Conservation (phyloP, 176 grass and related monocot species). For the Calamus simplicifolius region DNA sequence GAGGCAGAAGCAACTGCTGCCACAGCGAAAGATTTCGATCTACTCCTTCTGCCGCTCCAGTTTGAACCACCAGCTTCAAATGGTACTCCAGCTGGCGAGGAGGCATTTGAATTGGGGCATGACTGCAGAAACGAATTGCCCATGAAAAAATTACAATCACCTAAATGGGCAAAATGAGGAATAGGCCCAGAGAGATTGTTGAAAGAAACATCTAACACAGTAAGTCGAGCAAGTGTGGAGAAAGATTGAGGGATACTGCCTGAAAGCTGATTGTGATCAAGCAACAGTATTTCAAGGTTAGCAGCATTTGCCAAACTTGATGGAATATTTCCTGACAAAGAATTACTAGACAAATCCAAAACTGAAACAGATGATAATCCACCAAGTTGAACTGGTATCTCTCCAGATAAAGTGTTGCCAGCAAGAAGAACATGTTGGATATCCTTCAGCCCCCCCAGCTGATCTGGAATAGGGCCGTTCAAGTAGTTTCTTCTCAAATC, state of each 20-base stretch:
- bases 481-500: conserved; percentile 32
- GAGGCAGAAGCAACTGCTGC: conserved; percentile 20
- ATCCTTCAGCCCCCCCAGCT: background rate
- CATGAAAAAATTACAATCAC: conserved; percentile 36
- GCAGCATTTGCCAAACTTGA: conserved; percentile 25
- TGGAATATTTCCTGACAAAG: conserved; percentile 31
- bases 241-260: conserved; percentile 44
- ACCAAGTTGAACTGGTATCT: conserved; percentile 27
- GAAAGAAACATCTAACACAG: conserved; percentile 41
- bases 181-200: conserved; percentile 62
- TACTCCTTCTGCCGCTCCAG: conserved; percentile 13
- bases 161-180: conserved; percentile 38
- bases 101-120: conserved; percentile 22
- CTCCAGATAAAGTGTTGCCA: conserved; percentile 29
- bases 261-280: conserved; percentile 46
- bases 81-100: conserved; percentile 1
- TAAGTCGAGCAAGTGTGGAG: conserved; percentile 26
- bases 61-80: conserved; percentile 6
- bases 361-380: conserved; percentile 33
- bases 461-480: background rate
- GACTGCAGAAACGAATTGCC: conserved; percentile 36
- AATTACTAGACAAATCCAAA: conserved; percentile 50
- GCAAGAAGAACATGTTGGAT: conserved; percentile 10
- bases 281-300: conserved; percentile 31
- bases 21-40: conserved; percentile 27